A percentile compares a stretch with the other conserved stretches of the same genome.
phyloP scores from a whole-genome alignment of 2,329 filamentous ascomycete species.

The Aspergillus sp. region DNA sequence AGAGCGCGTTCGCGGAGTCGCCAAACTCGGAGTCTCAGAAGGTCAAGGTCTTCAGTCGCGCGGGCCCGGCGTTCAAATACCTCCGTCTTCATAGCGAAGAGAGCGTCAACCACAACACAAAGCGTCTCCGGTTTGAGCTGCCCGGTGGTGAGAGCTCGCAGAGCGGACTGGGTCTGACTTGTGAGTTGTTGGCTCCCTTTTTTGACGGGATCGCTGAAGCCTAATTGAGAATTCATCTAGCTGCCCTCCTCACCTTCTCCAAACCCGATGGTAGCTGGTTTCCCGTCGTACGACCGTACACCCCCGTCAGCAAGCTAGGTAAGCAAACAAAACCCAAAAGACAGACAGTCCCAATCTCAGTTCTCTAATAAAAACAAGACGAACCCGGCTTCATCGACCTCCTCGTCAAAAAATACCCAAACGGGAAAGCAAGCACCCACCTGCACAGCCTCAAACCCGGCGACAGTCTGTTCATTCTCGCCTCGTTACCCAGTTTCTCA shows the following conservation, averaged over 20 bases:
- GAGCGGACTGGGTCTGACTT: constrained; percentile 13
- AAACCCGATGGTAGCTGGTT: constrained; percentile 58
- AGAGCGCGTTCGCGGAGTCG: neutral
- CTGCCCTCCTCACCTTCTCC: constrained; percentile 61
- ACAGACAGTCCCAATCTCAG: neutral
- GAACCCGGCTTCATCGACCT: constrained; percentile 62
- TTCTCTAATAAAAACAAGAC: constrained; percentile 36
- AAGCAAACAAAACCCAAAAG: constrained; percentile 12
- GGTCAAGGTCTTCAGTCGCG: constrained; percentile 1
- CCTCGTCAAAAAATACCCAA: constrained; percentile 67
- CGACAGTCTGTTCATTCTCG: constrained; percentile 59
- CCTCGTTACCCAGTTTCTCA: constrained; percentile 53
- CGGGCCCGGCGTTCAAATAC: constrained; percentile 4
- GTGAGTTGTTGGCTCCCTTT: neutral
- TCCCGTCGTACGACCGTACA: constrained; percentile 66
- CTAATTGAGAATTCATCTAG: constrained; percentile 25
- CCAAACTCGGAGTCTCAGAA: neutral
- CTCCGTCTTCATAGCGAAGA: constrained; percentile 6
- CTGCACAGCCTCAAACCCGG: constrained; percentile 67
- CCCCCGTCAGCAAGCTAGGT: constrained; percentile 59
- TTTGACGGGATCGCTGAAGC: neutral
- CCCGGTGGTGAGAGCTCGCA: constrained; percentile 3
- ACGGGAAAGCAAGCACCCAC: constrained; percentile 63
- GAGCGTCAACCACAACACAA: constrained; percentile 13
- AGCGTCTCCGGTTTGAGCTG: constrained; percentile 11